phyloP scores from a whole-genome alignment of 805 yeast genomes.

The Candida corydali region DNA sequence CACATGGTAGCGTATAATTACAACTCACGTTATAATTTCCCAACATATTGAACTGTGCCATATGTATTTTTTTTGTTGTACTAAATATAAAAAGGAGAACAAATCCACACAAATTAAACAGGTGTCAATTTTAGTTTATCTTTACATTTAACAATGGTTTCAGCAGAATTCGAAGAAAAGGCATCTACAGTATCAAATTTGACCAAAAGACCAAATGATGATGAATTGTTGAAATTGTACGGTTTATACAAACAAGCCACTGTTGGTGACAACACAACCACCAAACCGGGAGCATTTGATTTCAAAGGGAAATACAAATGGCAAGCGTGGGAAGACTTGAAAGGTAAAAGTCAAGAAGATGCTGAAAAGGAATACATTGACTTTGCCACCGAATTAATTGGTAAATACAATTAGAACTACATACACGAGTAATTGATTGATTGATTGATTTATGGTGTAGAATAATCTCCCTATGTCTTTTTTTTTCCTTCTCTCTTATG shows the following conservation, averaged over 20 bases:
- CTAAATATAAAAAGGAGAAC: too few relatives aligned
- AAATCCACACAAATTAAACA: too few relatives aligned
- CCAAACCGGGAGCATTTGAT: slow-evolving; percentile 88
- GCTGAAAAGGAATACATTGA: slow-evolving; percentile 82
- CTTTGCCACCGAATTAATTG: slow-evolving; percentile 60
- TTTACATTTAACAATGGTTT: slow-evolving; percentile 22
- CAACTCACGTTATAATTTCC: too few relatives aligned
- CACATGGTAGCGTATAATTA: too few relatives aligned
- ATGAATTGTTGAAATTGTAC: slow-evolving; percentile 81
- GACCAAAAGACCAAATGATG: slow-evolving; percentile 76
- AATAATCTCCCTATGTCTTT: too few relatives aligned
- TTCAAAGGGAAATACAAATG: slow-evolving; percentile 95
- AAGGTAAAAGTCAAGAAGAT: slow-evolving; percentile 83
- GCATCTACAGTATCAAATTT: slow-evolving; percentile 64
- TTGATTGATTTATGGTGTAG: too few relatives aligned
- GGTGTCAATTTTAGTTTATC: too few relatives aligned
- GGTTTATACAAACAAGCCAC: slow-evolving; percentile 97
- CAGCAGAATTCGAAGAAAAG: slow-evolving; percentile 28
- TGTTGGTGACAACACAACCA: slow-evolving; percentile 85
- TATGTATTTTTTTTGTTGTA: too few relatives aligned
- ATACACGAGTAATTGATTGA: too few relatives aligned
- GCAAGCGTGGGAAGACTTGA: slow-evolving; percentile 90
- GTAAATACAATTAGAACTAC: slow-evolving; percentile 30
- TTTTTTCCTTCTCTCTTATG: slow-evolving; percentile 1
- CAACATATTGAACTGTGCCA: too few relatives aligned